phyloP scores from a whole-genome alignment of 108 stramenopile species.

The Nitzschia palea region DNA sequence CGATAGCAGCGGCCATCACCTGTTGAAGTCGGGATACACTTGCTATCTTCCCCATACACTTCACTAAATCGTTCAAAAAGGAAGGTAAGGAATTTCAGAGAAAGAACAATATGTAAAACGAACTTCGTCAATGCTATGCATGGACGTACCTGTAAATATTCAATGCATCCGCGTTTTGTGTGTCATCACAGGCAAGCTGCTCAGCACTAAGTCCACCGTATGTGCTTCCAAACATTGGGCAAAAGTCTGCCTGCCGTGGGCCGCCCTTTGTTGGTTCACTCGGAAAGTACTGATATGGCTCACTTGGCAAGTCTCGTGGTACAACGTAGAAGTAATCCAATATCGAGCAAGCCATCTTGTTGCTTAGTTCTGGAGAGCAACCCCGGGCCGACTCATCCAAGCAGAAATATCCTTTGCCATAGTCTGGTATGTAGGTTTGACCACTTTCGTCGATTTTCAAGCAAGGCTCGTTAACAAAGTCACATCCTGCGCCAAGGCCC shows the following conservation, averaged over 20 bases:
- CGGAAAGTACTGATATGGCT: conserved; percentile 70
- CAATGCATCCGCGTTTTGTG: conserved; percentile 54
- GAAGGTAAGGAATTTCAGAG: neutral
- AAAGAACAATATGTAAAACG: neutral
- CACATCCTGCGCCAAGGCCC: conserved; percentile 80
- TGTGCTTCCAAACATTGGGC: conserved; percentile 77
- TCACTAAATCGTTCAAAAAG: conserved; percentile 56
- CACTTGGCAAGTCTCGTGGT: conserved; percentile 45
- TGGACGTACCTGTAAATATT: conserved; percentile 46
- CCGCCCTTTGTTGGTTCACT: conserved; percentile 60
- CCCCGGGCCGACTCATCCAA: conserved; percentile 49
- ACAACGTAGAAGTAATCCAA: conserved; percentile 65
- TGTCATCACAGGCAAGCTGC: conserved; percentile 59
- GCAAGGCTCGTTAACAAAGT: conserved; percentile 71
- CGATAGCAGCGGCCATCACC: conserved; percentile 75
- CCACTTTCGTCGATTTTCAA: conserved; percentile 43
- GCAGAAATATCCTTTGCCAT: conserved; percentile 75
- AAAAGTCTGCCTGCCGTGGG: conserved; percentile 77
- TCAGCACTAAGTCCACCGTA: conserved; percentile 58
- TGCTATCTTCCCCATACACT: conserved; percentile 64
- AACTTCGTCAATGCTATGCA: neutral
- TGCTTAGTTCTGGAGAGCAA: conserved; percentile 64
- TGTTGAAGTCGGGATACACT: conserved; percentile 68
- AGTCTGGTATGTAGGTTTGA: conserved; percentile 47
- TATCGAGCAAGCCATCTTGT: conserved; percentile 84